Conservation (phyloP, 192 early-diverging fungal species). For the Coemansia reversa region DNA sequence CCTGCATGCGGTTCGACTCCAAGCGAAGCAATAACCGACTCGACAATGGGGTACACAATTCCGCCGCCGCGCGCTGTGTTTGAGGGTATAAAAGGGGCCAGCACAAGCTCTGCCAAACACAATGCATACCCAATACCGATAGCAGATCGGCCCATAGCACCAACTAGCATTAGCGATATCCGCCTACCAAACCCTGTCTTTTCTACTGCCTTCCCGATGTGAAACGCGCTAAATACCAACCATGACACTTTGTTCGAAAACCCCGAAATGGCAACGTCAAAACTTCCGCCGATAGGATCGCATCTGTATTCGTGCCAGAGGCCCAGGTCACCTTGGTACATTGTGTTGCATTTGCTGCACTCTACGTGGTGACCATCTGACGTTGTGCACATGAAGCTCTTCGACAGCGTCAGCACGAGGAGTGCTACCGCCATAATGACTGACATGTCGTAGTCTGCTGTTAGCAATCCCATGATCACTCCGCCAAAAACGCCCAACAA, state of each 20-base stretch:
- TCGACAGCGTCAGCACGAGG: slow-evolving; percentile 57
- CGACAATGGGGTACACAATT: slow-evolving; percentile 73
- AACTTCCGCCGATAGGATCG: slow-evolving; percentile 58
- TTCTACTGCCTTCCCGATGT: slow-evolving; percentile 68
- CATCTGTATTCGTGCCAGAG: slow-evolving; percentile 58
- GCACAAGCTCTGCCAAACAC: slow-evolving; percentile 56
- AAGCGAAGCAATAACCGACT: slow-evolving; percentile 60
- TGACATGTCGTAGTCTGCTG: slow-evolving; percentile 56
- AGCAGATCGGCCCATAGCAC: slow-evolving; percentile 53
- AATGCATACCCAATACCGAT: slow-evolving; percentile 61
- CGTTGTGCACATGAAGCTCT: slow-evolving; percentile 62
- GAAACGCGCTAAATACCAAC: slow-evolving; percentile 74
- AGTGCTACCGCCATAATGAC: slow-evolving; percentile 58
- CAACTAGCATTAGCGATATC: slow-evolving; percentile 59
- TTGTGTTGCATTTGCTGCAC: slow-evolving; percentile 55
- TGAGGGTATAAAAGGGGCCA: slow-evolving; percentile 71
- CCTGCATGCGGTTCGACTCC: slow-evolving; percentile 35
- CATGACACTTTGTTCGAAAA: slow-evolving; percentile 66
- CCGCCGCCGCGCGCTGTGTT: slow-evolving; percentile 78
- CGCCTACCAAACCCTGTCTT: slow-evolving; percentile 65
- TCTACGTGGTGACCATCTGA: slow-evolving; percentile 51
- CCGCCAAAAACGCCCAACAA: slow-evolving; percentile 50
- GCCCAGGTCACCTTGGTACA: slow-evolving; percentile 28
- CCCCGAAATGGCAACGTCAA: slow-evolving; percentile 60
- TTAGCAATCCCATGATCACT: slow-evolving; percentile 58